Base-by-base conservation (phyloP, 2,329 filamentous ascomycete genomes). In the Bipolaris sorokiniana region DNA sequence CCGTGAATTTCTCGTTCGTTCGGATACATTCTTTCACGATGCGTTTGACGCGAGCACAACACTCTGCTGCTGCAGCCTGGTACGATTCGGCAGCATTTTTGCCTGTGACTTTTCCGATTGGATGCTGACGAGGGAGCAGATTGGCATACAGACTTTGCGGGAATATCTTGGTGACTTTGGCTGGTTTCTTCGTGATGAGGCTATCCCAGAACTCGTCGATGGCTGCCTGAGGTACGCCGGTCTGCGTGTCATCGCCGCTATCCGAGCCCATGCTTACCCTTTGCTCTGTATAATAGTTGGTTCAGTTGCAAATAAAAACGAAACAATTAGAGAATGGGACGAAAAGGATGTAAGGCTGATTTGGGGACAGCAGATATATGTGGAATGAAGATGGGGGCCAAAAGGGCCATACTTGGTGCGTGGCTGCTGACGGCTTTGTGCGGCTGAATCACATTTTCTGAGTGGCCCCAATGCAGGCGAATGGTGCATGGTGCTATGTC, bases 1-100 rank as follows among this genome's bases (percentile, higher is more conserved):
- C 91, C 5, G 88, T 86, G 71, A 95, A 96, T 76, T 92, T 93
- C 70, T 92, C 89, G 74, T 96, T 96, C 47, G 90, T 83, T 3
- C 90, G 84, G 22, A 87, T 83, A 72, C 91, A 96, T 72, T 86
- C 84, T 51, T 77, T 79, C 10, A 83, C 79, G 55, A 86, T 85
- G 47, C 82, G 81, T 13, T 80, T 75, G 5, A 87, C 84, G 28
- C 83, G 82, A 57, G 84, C 84, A 52, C 82, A 81, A 75, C 91
- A 96, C 59, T 88, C 84, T 15, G 82, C 82, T 1, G 84, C 86
- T 0, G 90, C 90, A 65, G 90, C 85, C 56, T 91, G 86, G 71
- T 91, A 94, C 0, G 88, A 91, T 18, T 85, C 83, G 20, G 84
- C 81, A 0, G 89, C 77, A 33, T 87, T 81, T 71, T 87, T 85